phyloP scores from a whole-genome alignment of 2,329 filamentous ascomycete genomes.

The Nemania sp. region DNA sequence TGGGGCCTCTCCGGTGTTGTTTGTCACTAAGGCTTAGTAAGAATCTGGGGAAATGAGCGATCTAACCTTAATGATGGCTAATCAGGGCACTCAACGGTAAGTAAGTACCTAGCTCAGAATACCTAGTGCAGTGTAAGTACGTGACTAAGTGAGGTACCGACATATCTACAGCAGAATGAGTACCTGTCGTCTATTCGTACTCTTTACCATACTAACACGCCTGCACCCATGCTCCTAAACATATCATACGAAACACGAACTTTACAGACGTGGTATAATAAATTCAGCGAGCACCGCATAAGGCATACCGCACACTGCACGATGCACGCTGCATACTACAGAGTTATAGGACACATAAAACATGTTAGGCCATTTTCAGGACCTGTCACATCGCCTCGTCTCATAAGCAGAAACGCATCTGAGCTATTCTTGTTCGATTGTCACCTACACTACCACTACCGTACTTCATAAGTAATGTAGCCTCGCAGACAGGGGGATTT shows the following conservation, averaged over 20 bases:
- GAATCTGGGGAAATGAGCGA: slow-evolving; percentile 23
- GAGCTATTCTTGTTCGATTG: slow-evolving; percentile 7
- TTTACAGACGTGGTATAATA: too few relatives aligned
- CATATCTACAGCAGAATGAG: too few relatives aligned
- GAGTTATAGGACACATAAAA: background rate
- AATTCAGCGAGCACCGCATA: too few relatives aligned
- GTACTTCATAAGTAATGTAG: background rate
- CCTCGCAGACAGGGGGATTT: slow-evolving; percentile 6
- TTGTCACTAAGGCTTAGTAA: slow-evolving; percentile 5
- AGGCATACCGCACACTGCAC: too few relatives aligned
- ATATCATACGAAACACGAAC: too few relatives aligned
- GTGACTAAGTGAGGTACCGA: too few relatives aligned
- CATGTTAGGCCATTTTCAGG: background rate
- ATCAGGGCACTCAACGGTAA: background rate
- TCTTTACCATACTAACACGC: too few relatives aligned
- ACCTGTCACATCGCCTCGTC: slow-evolving; percentile 9
- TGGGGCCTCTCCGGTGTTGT: too few relatives aligned
- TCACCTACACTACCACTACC: too few relatives aligned
- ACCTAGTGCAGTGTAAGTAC: too few relatives aligned
- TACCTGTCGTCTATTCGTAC: too few relatives aligned
- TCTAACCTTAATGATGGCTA: slow-evolving; percentile 13
- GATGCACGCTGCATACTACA: too few relatives aligned
- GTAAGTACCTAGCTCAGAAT: background rate
- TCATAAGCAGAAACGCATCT: background rate
- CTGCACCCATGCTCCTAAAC: slow-evolving; percentile 1